Evolutionary conservation across 495 filamentous ascomycete genomes (phyloP), one percentile per base, ranked within the genome.

Genomic region (Penicillium argentinense): DNA sequence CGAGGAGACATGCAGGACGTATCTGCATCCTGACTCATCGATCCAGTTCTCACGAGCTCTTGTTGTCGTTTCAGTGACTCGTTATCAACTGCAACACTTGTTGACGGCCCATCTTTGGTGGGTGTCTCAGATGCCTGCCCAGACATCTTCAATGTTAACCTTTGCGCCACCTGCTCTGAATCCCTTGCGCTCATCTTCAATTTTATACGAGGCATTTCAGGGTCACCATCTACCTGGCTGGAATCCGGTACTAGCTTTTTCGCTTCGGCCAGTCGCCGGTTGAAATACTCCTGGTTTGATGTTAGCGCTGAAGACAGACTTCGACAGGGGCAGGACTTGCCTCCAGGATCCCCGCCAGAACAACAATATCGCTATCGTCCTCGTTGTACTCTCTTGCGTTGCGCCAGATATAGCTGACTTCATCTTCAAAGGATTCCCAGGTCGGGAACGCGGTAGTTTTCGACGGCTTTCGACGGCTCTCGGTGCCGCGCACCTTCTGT

Each of bases 311-410:
- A 42, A 27, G 18, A 3, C 3, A 24, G 17, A 1, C 11, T 25
- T 9, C 16, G 17, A 26, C 16, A 16, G 9, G 38, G 18, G 13
- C 9, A 33, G 17, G 21, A 37, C 77, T 41, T 71, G 88, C 89
- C 78, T 95, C 80, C 9, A 96, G 76, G 24, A 88, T 77, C 14
- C 80, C 79, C 14, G 88, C 88, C 44, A 90, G 73, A 14, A 75
- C 68, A 39, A 77, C 85, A 28, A 96, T 86, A 12, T 85, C 82
- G 55, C 91, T 95, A 3, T 78, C 87, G 54, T 95, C 90, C 56
- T 95, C 90, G 54, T 96, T 96, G 66, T 91, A 96, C 22, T 82
- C 79, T 39, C 84, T 81, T 4, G 91, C 91, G 68, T 96, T 96
- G 27, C 75, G 79, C 87, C 89, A 95, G 22, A 96, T 84, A 42